These are phyloP conservation scores for Neobulgaria alba DNA, from an alignment of 2,329 filamentous ascomycete species.

Conservation along the genomic window DNA sequence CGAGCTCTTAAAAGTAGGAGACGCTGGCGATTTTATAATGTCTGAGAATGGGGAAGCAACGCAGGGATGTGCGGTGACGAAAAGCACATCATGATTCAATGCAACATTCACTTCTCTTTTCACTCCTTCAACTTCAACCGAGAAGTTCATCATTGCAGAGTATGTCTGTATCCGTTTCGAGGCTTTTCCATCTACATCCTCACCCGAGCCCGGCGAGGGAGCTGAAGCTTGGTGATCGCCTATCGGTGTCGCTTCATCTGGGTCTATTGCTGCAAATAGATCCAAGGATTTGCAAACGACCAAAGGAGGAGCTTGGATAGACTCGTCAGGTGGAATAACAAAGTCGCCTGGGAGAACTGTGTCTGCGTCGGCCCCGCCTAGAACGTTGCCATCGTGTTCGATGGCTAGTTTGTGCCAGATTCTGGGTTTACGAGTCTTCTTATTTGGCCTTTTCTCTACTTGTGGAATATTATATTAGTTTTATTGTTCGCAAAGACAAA, in stretches of 20 bases:
- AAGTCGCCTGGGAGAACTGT: constrained; percentile 54
- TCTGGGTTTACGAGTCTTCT: constrained; percentile 45
- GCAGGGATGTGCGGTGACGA: constrained; percentile 59
- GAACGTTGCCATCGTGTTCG: constrained; percentile 50
- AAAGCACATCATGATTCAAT: constrained; percentile 51
- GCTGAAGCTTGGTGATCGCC: constrained; percentile 25
- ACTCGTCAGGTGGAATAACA: constrained; percentile 49
- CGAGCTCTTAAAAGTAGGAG: no score
- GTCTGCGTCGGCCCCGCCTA: constrained; percentile 47
- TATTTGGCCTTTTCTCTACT: constrained; percentile 36
- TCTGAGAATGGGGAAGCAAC: constrained; percentile 47
- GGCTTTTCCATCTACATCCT: constrained; percentile 15
- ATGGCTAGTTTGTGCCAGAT: constrained; percentile 52
- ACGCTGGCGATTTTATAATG: constrained; percentile 37
- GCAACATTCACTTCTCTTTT: constrained; percentile 25
- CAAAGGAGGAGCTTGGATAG: constrained; percentile 37
- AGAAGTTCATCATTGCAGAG: constrained; percentile 27
- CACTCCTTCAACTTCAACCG: constrained; percentile 13
- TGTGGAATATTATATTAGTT: background rate
- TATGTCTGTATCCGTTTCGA: no score
- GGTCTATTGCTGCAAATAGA: constrained; percentile 37
- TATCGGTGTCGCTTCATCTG: constrained; percentile 29
- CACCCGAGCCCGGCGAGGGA: background rate
- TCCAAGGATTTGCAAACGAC: constrained; percentile 44
- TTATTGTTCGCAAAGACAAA: background rate